phyloP scores from a whole-genome alignment of 2,329 filamentous ascomycete species.

The Monosporascus ibericus region DNA sequence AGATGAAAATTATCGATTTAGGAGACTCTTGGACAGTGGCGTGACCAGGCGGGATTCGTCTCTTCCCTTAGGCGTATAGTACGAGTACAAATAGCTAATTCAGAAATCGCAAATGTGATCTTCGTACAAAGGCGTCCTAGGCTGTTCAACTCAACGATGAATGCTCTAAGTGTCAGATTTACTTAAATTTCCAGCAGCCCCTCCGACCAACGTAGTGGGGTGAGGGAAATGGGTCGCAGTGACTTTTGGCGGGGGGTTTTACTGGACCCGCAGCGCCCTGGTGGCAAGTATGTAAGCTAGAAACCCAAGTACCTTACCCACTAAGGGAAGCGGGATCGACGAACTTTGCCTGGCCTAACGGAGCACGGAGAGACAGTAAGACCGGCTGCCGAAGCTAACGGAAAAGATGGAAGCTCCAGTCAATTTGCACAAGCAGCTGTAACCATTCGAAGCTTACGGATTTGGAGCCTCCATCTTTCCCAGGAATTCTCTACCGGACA shows the following conservation, averaged over 20 bases:
- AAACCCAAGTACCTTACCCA: background rate
- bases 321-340: too few species aligned
- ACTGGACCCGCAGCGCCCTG: background rate
- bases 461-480: background rate
- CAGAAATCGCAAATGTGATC: too few species aligned
- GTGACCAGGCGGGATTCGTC: too few species aligned
- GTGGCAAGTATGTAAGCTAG: background rate
- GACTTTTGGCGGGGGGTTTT: slow-evolving; percentile 16
- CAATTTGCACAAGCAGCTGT: background rate
- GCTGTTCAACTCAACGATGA: too few species aligned
- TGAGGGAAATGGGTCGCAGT: slow-evolving; percentile 10
- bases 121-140: too few species aligned
- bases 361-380: slow-evolving; percentile 9
- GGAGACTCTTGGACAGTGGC: too few species aligned
- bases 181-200: too few species aligned
- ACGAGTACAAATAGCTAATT: too few species aligned
- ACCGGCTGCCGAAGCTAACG: background rate
- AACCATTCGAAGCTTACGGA: background rate
- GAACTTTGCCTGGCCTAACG: background rate
- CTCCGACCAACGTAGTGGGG: background rate
- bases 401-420: background rate
- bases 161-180: too few species aligned
- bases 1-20: too few species aligned
- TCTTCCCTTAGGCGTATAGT: too few species aligned
- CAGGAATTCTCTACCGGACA: slow-evolving; percentile 7